Percentiles rank a stretch among this genome's conserved stretches.
phyloP scores from a whole-genome alignment of 768 basidiomycete species.

The Psilocybe sp. region DNA sequence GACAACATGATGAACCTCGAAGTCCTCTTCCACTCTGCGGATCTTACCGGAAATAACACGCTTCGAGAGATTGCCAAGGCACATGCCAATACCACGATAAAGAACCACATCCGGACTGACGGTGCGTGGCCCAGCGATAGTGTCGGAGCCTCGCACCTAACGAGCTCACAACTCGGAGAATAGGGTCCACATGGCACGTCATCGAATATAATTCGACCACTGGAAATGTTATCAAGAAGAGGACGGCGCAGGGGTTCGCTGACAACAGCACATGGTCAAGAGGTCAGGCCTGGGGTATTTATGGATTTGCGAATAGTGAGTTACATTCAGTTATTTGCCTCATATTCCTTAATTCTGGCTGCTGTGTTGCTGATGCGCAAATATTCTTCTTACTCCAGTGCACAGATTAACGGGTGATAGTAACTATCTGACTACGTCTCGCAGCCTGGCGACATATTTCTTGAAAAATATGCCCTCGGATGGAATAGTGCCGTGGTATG shows the following conservation, averaged over 20 bases:
- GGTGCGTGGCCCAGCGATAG: slow-evolving; percentile 33
- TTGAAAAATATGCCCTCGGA: slow-evolving; percentile 54
- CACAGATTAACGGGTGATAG: slow-evolving; percentile 47
- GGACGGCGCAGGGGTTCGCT: slow-evolving; percentile 62
- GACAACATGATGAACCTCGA: slow-evolving; percentile 84
- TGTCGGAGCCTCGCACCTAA: neutral
- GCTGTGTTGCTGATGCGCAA: neutral
- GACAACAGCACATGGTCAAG: slow-evolving; percentile 72
- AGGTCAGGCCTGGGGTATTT: slow-evolving; percentile 71
- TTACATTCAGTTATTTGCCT: slow-evolving; percentile 43
- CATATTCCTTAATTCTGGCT: neutral
- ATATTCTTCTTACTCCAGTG: slow-evolving; percentile 38
- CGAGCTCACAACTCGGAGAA: neutral
- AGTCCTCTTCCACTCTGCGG: slow-evolving; percentile 55
- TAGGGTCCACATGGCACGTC: slow-evolving; percentile 57
- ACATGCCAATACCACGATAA: slow-evolving; percentile 67
- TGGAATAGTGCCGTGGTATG: slow-evolving; percentile 68
- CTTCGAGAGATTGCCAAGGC: slow-evolving; percentile 56
- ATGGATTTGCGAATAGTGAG: slow-evolving; percentile 69
- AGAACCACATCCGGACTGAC: slow-evolving; percentile 63
- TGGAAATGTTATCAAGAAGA: slow-evolving; percentile 52
- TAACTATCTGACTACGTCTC: slow-evolving; percentile 58
- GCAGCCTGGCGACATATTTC: slow-evolving; percentile 58
- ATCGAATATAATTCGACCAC: slow-evolving; percentile 67
- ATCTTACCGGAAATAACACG: slow-evolving; percentile 58